Percentiles rank a stretch among this genome's conserved stretches.
Evolutionary conservation across 139 green algal genomes (phyloP).

Genomic region (Pleodorina starrii): DNA sequence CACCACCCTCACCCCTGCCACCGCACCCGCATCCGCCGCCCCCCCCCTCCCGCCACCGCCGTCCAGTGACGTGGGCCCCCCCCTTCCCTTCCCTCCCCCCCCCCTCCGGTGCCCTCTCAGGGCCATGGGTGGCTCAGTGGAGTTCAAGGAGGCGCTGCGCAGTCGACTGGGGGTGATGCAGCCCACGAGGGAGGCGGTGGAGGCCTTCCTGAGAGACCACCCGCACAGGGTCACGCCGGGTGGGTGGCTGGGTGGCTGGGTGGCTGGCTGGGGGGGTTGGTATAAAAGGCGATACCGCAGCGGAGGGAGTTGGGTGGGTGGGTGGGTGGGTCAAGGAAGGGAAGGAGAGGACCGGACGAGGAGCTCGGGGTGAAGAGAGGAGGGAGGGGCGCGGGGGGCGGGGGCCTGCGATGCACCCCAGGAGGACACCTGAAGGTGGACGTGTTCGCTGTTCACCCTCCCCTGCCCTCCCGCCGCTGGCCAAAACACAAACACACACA

Average conservation of each 20-base stretch:
- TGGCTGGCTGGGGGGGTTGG: no score
- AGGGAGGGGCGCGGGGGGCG: neutral
- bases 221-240: slow-evolving; percentile 77
- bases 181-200: slow-evolving; percentile 71
- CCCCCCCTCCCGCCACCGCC: no score
- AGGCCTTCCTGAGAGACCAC: slow-evolving; percentile 82
- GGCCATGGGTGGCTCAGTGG: slow-evolving; percentile 93
- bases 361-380: no score
- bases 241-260: no score
- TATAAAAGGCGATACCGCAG: no score
- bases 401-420: no score
- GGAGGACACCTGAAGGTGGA: no score
- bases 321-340: neutral
- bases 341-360: neutral
- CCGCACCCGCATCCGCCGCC: neutral
- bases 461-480: no score
- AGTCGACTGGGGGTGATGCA: slow-evolving; percentile 89
- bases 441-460: no score
- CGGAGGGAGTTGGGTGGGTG: neutral
- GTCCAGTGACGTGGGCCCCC: no score
- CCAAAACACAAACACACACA: no score
- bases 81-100: neutral
- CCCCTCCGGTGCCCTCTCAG: slow-evolving; percentile 45
- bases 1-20: neutral
- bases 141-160: slow-evolving; percentile 92